Evolutionary conservation across 176 grass and related monocot genomes (phyloP), one percentile per base, ranked within the genome.

Genomic region (Chrysopogon serrulatus): DNA sequence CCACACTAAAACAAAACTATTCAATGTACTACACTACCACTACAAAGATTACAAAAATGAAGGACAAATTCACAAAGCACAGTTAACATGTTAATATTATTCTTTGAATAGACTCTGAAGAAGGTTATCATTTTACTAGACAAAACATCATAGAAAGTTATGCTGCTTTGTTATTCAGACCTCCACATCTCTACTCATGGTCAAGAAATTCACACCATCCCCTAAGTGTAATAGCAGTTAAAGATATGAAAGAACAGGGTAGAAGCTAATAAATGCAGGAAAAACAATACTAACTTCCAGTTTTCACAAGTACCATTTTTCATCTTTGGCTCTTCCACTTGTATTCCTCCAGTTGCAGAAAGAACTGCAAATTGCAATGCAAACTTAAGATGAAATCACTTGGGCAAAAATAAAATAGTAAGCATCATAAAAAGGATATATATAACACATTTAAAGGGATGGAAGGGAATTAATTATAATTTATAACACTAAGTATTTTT

Each of bases 271-370:
- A 40, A 41, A 42, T 42, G 13, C 36, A 40, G 34, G 26, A 57
- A 71, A 82, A 64, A 68, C 5, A 37, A 53, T 71, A 77, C 53
- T 78, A 88, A 57, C 23, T 41, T 67, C 41, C 60, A 81, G 28
- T 62, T 85, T 77, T 70, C 23, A 47, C 35, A 90, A 57, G 83
- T 98, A 98, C 95, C 95, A 89, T 95, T 91, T 79, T 60, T 77
- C 90, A 95, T 87, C 75, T 80, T 86, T 13, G 65, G 66, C 33
- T 75, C 39, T 73, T 95, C 88, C 2, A 98, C 90, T 87, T 91
- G 83, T 89, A 98, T 91, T 87, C 95, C 95, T 79, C 95, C 95
- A 47, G 95, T 83, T 57, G 95, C 95, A 71, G 95, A 98, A 73
- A 98, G 95, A 87, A 98, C 95, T 98, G 84, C 62, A 87, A 66